Conservation (phyloP, 192 early-diverging fungal species). For the Podila horticola region DNA sequence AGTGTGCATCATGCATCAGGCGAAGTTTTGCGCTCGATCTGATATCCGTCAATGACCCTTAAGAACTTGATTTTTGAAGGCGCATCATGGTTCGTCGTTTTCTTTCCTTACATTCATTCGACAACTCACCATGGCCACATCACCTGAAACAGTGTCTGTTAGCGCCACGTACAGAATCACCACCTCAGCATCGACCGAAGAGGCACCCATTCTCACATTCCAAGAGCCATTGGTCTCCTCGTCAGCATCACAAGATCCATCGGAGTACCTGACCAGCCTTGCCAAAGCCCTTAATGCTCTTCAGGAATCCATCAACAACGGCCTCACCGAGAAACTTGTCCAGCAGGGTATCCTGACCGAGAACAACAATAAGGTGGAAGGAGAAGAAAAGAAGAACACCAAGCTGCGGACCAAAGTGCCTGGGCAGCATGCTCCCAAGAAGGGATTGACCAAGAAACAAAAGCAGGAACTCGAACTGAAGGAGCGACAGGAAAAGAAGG, state of each 20-base stretch:
- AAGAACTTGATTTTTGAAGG: no score
- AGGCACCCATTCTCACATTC: neutral
- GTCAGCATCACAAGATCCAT: neutral
- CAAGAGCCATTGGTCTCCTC: neutral
- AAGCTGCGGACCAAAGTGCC: conserved; percentile 47
- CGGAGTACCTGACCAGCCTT: conserved; percentile 20
- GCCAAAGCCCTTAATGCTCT: conserved; percentile 14
- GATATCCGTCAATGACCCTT: no score
- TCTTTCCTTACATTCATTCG: neutral
- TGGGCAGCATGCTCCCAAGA: conserved; percentile 45
- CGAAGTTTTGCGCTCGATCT: no score
- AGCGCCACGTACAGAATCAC: neutral
- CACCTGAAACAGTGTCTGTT: neutral
- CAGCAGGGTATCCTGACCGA: conserved; percentile 31
- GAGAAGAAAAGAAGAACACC: conserved; percentile 12
- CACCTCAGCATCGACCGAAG: neutral
- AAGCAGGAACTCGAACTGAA: conserved; percentile 12
- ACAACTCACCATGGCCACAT: neutral
- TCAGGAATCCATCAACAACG: conserved; percentile 42
- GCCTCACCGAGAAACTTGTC: conserved; percentile 33
- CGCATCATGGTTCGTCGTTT: neutral
- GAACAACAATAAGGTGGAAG: neutral
- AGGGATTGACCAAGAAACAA: conserved; percentile 44
- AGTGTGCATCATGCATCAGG: no score
- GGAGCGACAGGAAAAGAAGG: neutral